phyloP scores from a whole-genome alignment of 148 eudicot genomes.

The Silene latifolia region DNA sequence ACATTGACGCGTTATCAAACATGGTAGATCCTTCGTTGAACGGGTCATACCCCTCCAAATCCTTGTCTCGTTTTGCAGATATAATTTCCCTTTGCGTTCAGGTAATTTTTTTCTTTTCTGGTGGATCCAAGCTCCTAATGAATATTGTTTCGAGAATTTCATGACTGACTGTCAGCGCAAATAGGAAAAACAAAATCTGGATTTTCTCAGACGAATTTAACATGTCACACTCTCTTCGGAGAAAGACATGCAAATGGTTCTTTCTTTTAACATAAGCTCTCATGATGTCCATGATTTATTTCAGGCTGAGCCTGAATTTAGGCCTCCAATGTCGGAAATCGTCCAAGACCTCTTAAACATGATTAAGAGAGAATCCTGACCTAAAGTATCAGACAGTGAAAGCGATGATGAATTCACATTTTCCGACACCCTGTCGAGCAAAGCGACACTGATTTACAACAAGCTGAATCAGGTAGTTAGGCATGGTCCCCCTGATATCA shows the following conservation, averaged over 20 bases:
- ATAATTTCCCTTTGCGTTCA: conserved; percentile 91
- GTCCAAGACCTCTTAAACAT: conserved; percentile 66
- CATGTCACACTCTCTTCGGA: no score
- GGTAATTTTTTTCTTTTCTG: conserved; percentile 53
- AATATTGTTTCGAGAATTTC: no score
- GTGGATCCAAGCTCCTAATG: no score
- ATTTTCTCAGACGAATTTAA: no score
- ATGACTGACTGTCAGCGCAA: no score
- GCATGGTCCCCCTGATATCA: not conserved
- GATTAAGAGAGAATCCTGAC: conserved; percentile 42
- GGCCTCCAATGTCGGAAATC: conserved; percentile 96
- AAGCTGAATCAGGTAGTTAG: not conserved
- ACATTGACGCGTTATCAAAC: conserved; percentile 78
- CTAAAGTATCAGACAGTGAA: not conserved
- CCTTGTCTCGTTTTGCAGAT: conserved; percentile 88
- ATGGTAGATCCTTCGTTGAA: conserved; percentile 85
- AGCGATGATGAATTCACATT: not conserved
- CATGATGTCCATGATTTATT: not conserved
- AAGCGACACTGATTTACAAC: not conserved
- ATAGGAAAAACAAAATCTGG: no score
- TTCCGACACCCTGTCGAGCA: not conserved
- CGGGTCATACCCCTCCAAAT: conserved; percentile 72
- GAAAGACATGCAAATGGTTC: no score
- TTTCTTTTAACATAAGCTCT: not conserved
- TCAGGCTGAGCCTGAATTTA: conserved; percentile 87